Evolutionary conservation across 2,329 filamentous ascomycete species (phyloP), one percentile per base, ranked within the genome.

Genomic region (Cryoendolithus antarcticus): DNA sequence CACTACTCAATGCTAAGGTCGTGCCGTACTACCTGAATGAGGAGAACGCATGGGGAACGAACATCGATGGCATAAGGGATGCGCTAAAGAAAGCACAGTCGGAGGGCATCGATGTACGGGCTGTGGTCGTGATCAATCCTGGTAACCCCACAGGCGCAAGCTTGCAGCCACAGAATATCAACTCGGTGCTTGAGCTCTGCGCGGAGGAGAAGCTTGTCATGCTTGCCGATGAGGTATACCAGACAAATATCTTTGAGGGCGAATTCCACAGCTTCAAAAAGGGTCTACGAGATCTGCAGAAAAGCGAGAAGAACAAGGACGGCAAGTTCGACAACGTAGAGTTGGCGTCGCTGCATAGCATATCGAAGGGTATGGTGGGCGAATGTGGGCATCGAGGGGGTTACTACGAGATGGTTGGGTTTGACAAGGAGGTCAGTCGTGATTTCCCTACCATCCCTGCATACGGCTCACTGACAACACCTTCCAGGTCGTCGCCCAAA

Each of bases 331-430:
- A 93, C 62, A 61, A 75, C 50, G 69, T 96, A 44, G 88, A 96
- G 68, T 75, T 98, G 42, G 89, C 80, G 34, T 93, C 86, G 37
- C 71, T 98, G 49, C 89, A 98, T 71, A 89, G 82, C 54, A 74
- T 93, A 40, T 93, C 85, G 59, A 98, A 98, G 74, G 91, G 91
- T 55, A 96, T 98, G 88, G 84, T 95, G 7, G 91, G 91, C 57
- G 91, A 98, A 69, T 98, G 91, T 61, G 91, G 91, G 38, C 91
- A 98, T 69, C 84, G 91, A 47, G 91, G 89, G 52, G 91, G 91
- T 39, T 98, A 93, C 72, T 96, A 95, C 58, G 91, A 98, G 71
- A 77, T 98, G 40, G 75, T 88, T 43, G 85, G 84, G 51, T 95
- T 98, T 62, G 78, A 93, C 32, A 48, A 53, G n/a, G 52, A 60